Base-by-base conservation (phyloP, 2,329 filamentous ascomycete genomes). In the Scedosporium boydii region DNA sequence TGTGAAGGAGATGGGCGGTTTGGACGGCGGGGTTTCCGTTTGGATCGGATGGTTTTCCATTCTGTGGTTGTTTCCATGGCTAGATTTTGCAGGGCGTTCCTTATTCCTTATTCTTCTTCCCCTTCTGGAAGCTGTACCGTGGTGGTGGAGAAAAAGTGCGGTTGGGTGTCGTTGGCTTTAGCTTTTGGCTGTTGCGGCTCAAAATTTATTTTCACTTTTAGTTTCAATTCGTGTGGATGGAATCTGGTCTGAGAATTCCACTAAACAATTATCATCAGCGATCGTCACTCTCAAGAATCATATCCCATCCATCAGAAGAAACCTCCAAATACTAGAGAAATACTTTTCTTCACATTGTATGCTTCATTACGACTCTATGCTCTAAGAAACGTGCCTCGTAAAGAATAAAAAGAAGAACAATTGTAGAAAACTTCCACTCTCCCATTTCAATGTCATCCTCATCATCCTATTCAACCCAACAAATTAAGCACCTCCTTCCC, bases 1-100 rank as follows among this genome's bases (percentile, higher is more conserved):
- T 6, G 27, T 3, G 27, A 29, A 1, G 27, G 6, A 6, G 27
- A 29, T 3, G 27, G 3, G 27, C 6, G 53, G 46, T 16, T 58
- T 21, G 58, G 59, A 46, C 60, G 55, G 48, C 57, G 51, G 55
- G 64, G 67, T 51, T 65, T 67, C 16, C 65, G 67, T 46, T 67
- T 70, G 62, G 68, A 66, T 2, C 66, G 66, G 41, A 71, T 68
- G 38, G 67, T 64, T 16, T 66, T 70, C 70, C 70, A 71, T 61
- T 68, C 68, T 51, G 53, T 51, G 29, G 59, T 58, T 53, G n/a
- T 53, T 23, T 5, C 16, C 21, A 29, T 29, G 27, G 48, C 9
- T 18, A 18, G 9, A 10, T 53, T 21, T 53, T 16, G 16, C 7
- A 53, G 27, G 27, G 4, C 21, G 12, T 18, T 14, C 3, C 42